Evolutionary conservation across 345 rosid species (phyloP).

Genomic region (Microthlaspi erraticum): DNA sequence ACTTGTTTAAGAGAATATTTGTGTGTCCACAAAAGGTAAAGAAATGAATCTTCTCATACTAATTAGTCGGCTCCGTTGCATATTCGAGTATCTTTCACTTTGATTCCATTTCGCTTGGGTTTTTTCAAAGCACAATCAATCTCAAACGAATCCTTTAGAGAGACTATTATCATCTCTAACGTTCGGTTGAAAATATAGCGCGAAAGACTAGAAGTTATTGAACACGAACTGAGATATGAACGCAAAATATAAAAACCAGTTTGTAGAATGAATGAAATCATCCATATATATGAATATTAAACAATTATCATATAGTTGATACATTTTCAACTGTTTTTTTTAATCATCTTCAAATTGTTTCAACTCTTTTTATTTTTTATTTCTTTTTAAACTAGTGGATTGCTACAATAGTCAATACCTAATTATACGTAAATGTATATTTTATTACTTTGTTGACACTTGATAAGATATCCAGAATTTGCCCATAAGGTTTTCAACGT

Average conservation of each 20-base stretch:
- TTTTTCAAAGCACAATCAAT: neutral
- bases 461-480: conserved; percentile 30
- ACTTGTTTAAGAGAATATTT: conserved; percentile 29
- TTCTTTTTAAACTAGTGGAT: neutral
- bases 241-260: no score
- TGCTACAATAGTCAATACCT: conserved; percentile 31
- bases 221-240: no score
- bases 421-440: neutral
- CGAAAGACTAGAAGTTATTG: no score
- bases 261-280: neutral
- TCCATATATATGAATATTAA: neutral
- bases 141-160: neutral
- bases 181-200: neutral
- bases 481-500: conserved; percentile 28
- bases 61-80: conserved; percentile 8
- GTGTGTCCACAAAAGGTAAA: conserved; percentile 36
- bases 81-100: conserved; percentile 28
- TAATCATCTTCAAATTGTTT: conserved; percentile 10
- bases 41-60: conserved; percentile 20
- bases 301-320: neutral
- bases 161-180: neutral
- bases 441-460: conserved; percentile 10
- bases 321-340: neutral
- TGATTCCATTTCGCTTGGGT: conserved; percentile 7
- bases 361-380: conserved; percentile 4